These are phyloP conservation scores for Rubia tinctorum DNA, from an alignment of 305 asterid genomes.

Conservation along the genomic window DNA sequence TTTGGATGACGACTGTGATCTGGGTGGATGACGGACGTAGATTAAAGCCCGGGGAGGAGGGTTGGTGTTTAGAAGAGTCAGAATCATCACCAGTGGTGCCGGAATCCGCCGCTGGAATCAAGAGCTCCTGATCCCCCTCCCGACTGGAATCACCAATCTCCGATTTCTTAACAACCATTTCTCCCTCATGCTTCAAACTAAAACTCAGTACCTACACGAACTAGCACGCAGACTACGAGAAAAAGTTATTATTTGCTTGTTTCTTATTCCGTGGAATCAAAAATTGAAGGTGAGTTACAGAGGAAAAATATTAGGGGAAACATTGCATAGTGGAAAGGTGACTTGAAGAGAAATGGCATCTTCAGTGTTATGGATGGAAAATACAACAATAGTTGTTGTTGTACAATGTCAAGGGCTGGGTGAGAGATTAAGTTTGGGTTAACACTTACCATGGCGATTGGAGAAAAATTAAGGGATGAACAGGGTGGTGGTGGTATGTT, in stretches of 20 bases:
- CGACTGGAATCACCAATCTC: slow-evolving; percentile 42
- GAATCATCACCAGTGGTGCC: slow-evolving; percentile 19
- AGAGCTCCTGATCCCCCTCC: slow-evolving; percentile 82
- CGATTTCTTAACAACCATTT: slow-evolving; percentile 70
- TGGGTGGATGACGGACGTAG: slow-evolving; percentile 24
- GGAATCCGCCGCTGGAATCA: slow-evolving; percentile 73
- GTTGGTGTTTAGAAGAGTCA: slow-evolving; percentile 32
- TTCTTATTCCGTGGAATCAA: neutral
- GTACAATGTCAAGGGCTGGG: neutral
- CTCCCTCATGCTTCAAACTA: neutral
- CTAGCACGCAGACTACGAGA: neutral
- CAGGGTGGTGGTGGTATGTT: too few relatives aligned
- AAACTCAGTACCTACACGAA: slow-evolving; percentile 11
- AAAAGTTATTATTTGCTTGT: neutral
- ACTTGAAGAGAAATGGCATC: slow-evolving; percentile 15
- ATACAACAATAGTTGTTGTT: neutral
- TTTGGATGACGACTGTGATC: too few relatives aligned
- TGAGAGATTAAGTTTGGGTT: neutral
- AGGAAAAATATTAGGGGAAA: neutral
- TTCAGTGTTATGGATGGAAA: neutral
- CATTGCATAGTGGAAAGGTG: neutral
- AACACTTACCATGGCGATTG: neutral
- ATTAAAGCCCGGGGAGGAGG: slow-evolving; percentile 54
- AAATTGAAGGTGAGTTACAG: neutral
- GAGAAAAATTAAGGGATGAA: too few relatives aligned